Base-by-base conservation (phyloP, 768 basidiomycete species). In the Amanita thiersii region DNA sequence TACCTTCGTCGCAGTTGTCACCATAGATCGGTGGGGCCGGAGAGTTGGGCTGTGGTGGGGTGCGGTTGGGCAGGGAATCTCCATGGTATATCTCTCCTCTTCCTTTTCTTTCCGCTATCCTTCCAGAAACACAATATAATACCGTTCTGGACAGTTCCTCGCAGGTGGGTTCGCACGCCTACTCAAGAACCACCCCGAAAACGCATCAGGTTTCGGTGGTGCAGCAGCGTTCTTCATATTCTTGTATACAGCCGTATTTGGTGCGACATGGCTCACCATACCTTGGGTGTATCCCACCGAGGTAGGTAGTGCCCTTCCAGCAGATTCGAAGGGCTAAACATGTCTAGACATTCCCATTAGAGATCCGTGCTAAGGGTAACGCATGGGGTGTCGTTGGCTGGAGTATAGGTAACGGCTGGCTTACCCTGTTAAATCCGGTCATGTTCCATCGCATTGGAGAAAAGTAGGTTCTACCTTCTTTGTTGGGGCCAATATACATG, bases 241-340 rank as follows among this genome's bases (percentile, higher is more conserved):
- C 53, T 41, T 63, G 21, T 69, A 68, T 48, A 69, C 66, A 1
- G 59, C 60, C 10, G 48, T 66, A 12, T 69, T 68, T 50, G 68
- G 66, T 25, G 68, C 66, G 26, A 69, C 68, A n/a, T 69, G 68
- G 68, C 54, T 68, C 25, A 66, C 66, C 4, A 68, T 68, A 40
- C 66, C 66, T 2, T 62, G 60, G 58, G 60, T 61, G 2, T 62
- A 59, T 43, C 57, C 57, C 9, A 60, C 57, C 4, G 57, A 58
- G 34, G 56, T 57, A 20, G 15, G 36, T 45, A 14, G 23, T 8
- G 12, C 18, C 14, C 17, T 20, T 17, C 14, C 19, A 8, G 17
- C 11, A 11, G 3, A 15, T 15, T 8, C 19, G 19, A 10, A 9
- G 12, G 29, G 9, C 18, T 9, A 40, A 1, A 25, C 19, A 19